phyloP scores from a whole-genome alignment of 2,329 filamentous ascomycete genomes.

The Daldinia sp. region DNA sequence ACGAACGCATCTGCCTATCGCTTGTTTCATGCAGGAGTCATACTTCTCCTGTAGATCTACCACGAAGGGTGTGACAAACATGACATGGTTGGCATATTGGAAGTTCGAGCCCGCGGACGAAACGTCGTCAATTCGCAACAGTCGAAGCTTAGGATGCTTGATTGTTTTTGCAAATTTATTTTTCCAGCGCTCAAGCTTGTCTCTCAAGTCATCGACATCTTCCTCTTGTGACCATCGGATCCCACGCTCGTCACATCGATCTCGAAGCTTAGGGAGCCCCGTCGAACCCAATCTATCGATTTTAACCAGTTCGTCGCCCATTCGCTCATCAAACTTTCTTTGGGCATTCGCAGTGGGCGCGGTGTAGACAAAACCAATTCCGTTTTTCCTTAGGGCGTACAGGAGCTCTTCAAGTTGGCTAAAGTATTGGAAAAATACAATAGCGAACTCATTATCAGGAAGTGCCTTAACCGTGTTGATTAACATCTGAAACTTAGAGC shows the following conservation, averaged over 20 bases:
- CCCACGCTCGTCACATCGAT: constrained; percentile 1
- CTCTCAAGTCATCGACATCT: not conserved
- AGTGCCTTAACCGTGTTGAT: constrained; percentile 33
- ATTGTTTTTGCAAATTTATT: too few species aligned
- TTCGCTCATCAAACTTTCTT: not conserved
- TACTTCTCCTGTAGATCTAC: constrained; percentile 51
- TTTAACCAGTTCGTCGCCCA: not conserved
- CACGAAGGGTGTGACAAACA: constrained; percentile 55
- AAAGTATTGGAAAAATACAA: constrained; percentile 56
- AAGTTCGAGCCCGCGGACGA: constrained; percentile 59
- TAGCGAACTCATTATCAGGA: constrained; percentile 42
- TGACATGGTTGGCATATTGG: constrained; percentile 57
- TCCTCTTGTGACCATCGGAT: not conserved
- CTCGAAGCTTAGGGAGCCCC: not conserved
- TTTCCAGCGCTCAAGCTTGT: not conserved
- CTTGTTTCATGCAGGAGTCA: constrained; percentile 56
- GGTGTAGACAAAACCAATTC: constrained; percentile 32
- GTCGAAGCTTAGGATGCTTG: constrained; percentile 48
- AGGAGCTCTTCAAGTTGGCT: constrained; percentile 49
- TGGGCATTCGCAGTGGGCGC: not conserved
- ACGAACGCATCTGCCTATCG: constrained; percentile 56
- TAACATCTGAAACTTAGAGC: constrained; percentile 46
- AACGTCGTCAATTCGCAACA: constrained; percentile 55
- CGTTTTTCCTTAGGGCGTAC: constrained; percentile 30
- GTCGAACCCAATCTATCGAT: not conserved